Conservation (phyloP, 768 basidiomycete genomes). For the Goffeauzyma gilvescens region DNA sequence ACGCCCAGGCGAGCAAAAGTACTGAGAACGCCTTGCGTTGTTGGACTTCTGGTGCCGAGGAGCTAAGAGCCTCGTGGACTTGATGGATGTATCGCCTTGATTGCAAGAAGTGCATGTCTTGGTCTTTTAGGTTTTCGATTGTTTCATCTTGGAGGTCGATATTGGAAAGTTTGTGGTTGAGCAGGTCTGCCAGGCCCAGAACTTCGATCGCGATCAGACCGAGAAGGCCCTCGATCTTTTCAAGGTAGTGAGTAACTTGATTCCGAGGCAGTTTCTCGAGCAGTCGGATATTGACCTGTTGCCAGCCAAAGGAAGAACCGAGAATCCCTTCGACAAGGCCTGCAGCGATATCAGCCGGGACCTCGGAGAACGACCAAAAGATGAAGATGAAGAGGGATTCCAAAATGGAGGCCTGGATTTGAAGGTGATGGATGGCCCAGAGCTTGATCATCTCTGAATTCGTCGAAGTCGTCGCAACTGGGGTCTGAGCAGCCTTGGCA, state of each 20-base stretch:
- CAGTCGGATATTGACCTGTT: conserved; percentile 7
- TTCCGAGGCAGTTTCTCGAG: conserved; percentile 3
- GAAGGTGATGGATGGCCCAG: conserved; percentile 7
- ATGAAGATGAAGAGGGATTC: conserved; percentile 11
- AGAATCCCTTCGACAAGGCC: conserved; percentile 9
- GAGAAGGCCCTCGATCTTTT: conserved; percentile 9
- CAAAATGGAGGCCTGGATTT: conserved; percentile 6
- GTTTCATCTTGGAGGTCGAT: background rate
- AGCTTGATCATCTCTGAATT: background rate
- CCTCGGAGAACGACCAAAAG: conserved; percentile 1
- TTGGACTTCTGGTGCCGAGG: background rate
- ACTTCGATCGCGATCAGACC: conserved; percentile 7
- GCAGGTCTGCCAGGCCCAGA: conserved; percentile 1
- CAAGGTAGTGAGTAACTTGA: conserved; percentile 1
- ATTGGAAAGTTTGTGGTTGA: background rate
- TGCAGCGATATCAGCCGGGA: conserved; percentile 3
- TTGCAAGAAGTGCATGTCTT: conserved; percentile 4
- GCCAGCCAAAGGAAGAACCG: conserved; percentile 6
- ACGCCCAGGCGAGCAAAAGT: conserved; percentile 11
- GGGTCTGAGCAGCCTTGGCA: conserved; percentile 5
- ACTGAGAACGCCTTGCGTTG: conserved; percentile 6
- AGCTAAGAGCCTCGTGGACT: conserved; percentile 2
- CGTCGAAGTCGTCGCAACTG: background rate
- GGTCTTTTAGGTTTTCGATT: background rate
- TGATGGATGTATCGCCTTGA: conserved; percentile 1